These are phyloP conservation scores for Mycena kentingensis DNA, from an alignment of 768 basidiomycete species.

Conservation along the genomic window DNA sequence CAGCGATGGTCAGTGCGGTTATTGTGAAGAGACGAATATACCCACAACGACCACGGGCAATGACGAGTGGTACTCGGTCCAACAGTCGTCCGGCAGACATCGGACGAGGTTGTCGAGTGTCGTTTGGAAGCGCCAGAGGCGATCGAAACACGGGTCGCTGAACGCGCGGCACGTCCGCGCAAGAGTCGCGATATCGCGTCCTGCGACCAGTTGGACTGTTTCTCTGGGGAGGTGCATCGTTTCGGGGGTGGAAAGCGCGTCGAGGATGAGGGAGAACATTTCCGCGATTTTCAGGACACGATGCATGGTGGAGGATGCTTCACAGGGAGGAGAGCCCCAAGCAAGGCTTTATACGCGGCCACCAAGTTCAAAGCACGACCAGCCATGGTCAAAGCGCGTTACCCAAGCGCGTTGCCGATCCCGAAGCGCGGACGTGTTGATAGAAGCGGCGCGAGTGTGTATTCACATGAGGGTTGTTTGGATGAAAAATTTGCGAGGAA, in stretches of 20 bases:
- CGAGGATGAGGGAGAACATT: background rate
- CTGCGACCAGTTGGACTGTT: too few relatives aligned
- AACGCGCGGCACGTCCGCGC: background rate
- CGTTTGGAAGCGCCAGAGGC: background rate
- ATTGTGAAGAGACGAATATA: background rate
- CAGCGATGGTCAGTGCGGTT: background rate
- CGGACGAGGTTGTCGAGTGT: background rate
- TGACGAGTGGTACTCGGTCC: background rate
- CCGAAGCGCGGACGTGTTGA: too few relatives aligned
- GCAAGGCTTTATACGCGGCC: background rate
- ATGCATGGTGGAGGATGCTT: background rate
- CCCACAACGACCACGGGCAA: background rate
- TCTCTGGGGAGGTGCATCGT: too few relatives aligned
- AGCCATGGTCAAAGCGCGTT: too few relatives aligned
- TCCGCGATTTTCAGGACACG: background rate
- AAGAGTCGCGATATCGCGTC: background rate
- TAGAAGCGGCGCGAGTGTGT: too few relatives aligned
- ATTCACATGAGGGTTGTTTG: too few relatives aligned
- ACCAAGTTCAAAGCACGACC: background rate
- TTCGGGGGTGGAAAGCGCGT: too few relatives aligned
- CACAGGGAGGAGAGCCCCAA: background rate
- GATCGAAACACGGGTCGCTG: background rate
- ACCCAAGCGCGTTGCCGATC: too few relatives aligned
- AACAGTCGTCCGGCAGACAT: background rate
- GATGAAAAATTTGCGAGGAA: too few relatives aligned